Conservation (phyloP, 305 asterid species). For the Fraxinus xanthoxyloides region DNA sequence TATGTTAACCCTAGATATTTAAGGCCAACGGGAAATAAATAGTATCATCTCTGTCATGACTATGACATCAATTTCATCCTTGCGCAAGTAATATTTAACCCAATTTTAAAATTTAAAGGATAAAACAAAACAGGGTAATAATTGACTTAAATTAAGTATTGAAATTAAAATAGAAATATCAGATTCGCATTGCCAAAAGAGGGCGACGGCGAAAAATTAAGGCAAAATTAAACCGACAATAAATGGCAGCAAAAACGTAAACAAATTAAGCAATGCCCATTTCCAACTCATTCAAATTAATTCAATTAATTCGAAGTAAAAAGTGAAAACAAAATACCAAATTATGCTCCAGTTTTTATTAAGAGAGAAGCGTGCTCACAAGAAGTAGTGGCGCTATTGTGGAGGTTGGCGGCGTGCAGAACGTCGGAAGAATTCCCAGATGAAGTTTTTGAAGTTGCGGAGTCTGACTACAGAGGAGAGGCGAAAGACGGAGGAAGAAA, state of each 20-base stretch:
- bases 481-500: neutral
- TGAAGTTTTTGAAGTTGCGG: conserved; percentile 5
- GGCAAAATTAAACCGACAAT: neutral
- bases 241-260: neutral
- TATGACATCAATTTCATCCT: neutral
- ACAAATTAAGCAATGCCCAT: conserved; percentile 6
- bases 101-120: neutral
- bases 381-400: neutral
- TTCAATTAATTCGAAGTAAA: neutral
- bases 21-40: conserved; percentile 4
- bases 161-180: conserved; percentile 3
- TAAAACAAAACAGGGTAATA: conserved; percentile 5
- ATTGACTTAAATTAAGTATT: neutral
- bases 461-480: neutral
- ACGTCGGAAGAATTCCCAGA: conserved; percentile 15
- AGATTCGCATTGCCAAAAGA: neutral
- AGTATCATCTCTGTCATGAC: neutral
- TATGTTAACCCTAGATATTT: conserved; percentile 16
- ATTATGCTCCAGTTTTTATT: neutral
- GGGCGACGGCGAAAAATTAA: neutral
- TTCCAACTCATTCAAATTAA: neutral
- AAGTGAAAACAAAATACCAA: neutral
- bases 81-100: neutral
- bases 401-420: conserved; percentile 16
- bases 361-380: conserved; percentile 2